Evolutionary conservation across 2,329 filamentous ascomycete species (phyloP), one percentile per base, ranked within the genome.

Genomic region (Exserohilum rostratum): DNA sequence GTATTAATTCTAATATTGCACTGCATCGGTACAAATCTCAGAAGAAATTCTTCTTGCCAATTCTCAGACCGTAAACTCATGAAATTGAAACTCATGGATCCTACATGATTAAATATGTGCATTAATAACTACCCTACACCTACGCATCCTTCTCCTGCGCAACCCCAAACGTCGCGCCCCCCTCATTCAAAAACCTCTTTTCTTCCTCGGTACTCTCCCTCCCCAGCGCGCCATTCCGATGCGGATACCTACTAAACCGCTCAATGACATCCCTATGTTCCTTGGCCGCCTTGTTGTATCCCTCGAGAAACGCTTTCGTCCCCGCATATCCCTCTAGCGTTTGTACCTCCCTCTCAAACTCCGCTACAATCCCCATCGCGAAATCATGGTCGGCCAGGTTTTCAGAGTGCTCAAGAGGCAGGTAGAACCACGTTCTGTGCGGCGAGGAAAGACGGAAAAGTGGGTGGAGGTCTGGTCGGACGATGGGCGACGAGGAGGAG

Each of bases 351-450:
- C 53, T 57, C 22, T 60, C 60, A 30, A 78, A 67, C 5, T 69
- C 65, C 1, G 61, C 67, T 18, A 76, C 71, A 17, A 75, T 68
- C 5, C 61, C 57, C 0, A 72, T 51, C 3, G 77, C 72, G 25
- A 68, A 49, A 9, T 81, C 68, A 52, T 87, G 85, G 3, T 75
- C 70, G 0, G 71, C 64, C 1, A 79, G 46, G 18, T 80, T 72
- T 66, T 87, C 85, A 0, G 82, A 82, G 68, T 89, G 86, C 78
- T 83, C 80, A 5, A 88, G 70, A 0, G 86, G 85, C 63, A 88
- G 71, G 62, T 82, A 82, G 64, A 87, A 83, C 84, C 85, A 89
- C 17, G 73, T 70, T 2, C 82, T 78, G 40, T 80, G 78, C 7
- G 72, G 66, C 0, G 57, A 67, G 3, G 72, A 78, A 2, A 54